Base-by-base conservation (phyloP, 2,329 filamentous ascomycete genomes). In the Ceratocystis alfenasii region DNA sequence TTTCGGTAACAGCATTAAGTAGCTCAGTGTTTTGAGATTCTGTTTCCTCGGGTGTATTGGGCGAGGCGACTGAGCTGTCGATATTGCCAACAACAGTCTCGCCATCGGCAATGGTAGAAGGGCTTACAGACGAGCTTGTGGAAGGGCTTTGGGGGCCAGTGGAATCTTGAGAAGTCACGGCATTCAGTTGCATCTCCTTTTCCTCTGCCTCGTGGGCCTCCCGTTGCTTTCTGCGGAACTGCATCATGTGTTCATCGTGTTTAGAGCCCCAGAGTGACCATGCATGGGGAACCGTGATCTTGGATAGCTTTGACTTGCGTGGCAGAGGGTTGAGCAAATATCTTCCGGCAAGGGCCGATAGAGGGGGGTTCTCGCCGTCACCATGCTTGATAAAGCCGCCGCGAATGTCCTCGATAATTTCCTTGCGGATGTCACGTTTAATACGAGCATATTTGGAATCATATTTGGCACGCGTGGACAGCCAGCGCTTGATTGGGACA, bases 221-320 rank as follows among this genome's bases (percentile, higher is more conserved):
- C 66, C 79, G 78, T 0, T 80, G 79, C 69, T 80, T 79, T 64
- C 81, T 74, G 72, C 86, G 83, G 2, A 83, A 77, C 60, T 79
- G 77, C 2, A 95, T 80, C 0, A 88, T 88, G 68, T 80, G 80
- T 74, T 93, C 83, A 72, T 97, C 94, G 72, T 96, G 90, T 73
- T 89, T 95, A 59, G 87, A 92, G 15, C 90, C 91, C 88, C 91
- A 95, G 1, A 87, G 79, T 62, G 86, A 88, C 93, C 93, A 97
- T 41, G 36, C 33, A 15, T 59, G 62, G 22, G 63, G 41, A 15
- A 55, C 50, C 17, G 48, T 57, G 10, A 66, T 64, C 63, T 67
- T 67, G 36, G 63, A 62, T 6, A 67, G 46, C 36, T 65, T 65
- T n/a, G 63, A 65, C 63, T 67, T 67, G 45, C 66, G 66, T n/a